phyloP scores from a whole-genome alignment of 768 basidiomycete genomes.

The Sporobolomyces phaffii region DNA sequence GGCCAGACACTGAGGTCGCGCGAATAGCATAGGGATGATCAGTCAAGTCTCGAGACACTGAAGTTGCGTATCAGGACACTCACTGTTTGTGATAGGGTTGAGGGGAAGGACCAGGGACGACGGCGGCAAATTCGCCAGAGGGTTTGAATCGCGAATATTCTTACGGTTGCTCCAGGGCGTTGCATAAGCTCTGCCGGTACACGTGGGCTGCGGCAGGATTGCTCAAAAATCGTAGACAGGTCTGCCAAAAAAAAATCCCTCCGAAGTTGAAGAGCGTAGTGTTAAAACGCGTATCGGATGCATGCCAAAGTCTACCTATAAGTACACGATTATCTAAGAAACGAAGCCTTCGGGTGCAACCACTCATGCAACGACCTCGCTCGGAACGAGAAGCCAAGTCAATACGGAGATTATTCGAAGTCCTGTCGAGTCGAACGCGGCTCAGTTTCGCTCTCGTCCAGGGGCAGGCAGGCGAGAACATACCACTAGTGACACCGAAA shows the following conservation, averaged over 20 bases:
- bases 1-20: constrained; percentile 24
- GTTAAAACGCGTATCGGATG: too few species aligned
- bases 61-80: neutral
- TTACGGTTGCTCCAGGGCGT: too few species aligned
- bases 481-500: constrained; percentile 15
- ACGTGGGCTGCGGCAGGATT: too few species aligned
- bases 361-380: neutral
- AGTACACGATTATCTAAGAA: too few species aligned
- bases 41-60: neutral
- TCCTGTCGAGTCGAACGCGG: constrained; percentile 10
- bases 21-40: neutral
- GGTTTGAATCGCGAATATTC: too few species aligned
- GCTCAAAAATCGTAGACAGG: too few species aligned
- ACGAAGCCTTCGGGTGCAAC: neutral
- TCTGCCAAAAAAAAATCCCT: too few species aligned
- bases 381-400: constrained; percentile 24
- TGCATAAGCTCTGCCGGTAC: too few species aligned
- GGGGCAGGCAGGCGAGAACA: neutral
- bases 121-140: too few species aligned
- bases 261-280: too few species aligned
- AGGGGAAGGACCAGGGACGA: too few species aligned
- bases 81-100: neutral
- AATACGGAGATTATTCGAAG: constrained; percentile 15
- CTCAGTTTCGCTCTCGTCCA: neutral
- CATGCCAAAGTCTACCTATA: too few species aligned